Conservation (phyloP, 495 filamentous ascomycete species). For the Pseudevernia furfuracea region DNA sequence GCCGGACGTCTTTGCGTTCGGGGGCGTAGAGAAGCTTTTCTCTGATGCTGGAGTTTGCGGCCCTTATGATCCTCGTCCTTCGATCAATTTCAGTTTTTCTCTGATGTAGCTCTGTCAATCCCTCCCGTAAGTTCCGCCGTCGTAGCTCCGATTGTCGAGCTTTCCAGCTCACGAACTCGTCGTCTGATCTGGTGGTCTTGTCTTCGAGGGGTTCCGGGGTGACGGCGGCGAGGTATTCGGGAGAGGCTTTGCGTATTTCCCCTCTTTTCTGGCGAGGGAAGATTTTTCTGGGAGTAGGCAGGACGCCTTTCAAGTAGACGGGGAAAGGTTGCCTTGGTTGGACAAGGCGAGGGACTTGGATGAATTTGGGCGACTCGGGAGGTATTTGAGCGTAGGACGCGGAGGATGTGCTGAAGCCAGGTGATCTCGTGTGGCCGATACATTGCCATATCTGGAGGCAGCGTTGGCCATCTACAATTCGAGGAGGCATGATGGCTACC, state of each 20-base stretch:
- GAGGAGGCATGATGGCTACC: conserved; percentile 17
- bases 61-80: conserved; percentile 32
- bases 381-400: conserved; percentile 29
- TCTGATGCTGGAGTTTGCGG: conserved; percentile 33
- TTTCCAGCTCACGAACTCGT: conserved; percentile 56
- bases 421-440: neutral
- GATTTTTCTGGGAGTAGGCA: conserved; percentile 61
- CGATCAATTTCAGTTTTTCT: conserved; percentile 46
- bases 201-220: conserved; percentile 35
- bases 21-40: conserved; percentile 42
- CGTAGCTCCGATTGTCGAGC: conserved; percentile 50
- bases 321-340: conserved; percentile 42
- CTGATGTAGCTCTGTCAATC: conserved; percentile 48
- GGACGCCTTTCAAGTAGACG: conserved; percentile 56
- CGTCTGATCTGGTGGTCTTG: conserved; percentile 28
- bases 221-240: conserved; percentile 44
- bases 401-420: conserved; percentile 17
- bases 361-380: conserved; percentile 67
- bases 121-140: conserved; percentile 55
- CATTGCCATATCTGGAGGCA: conserved; percentile 6
- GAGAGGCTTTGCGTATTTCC: conserved; percentile 41
- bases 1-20: conserved; percentile 51
- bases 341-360: conserved; percentile 53
- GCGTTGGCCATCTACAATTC: conserved; percentile 1
- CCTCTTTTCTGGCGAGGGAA: conserved; percentile 41